Percentiles rank a stretch among this genome's conserved stretches.
Evolutionary conservation across 306 rosid genomes (phyloP).

Genomic region (Medicago ruthenica): DNA sequence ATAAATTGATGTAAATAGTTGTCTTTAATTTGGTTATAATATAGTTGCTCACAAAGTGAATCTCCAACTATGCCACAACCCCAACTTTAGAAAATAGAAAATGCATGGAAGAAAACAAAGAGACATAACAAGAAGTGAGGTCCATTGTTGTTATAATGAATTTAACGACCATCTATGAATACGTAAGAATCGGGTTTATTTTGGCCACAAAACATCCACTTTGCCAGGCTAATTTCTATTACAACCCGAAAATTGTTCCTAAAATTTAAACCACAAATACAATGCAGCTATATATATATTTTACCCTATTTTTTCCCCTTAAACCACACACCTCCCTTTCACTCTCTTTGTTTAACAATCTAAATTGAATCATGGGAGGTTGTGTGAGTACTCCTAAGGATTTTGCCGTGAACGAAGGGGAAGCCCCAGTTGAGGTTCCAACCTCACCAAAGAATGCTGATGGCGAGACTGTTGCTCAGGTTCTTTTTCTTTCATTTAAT

Average conservation of each 20-base stretch:
- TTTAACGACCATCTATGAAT: constrained; percentile 21
- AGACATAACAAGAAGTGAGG: not conserved
- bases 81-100: not conserved
- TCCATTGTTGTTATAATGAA: constrained; percentile 37
- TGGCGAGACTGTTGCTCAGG: constrained; percentile 45
- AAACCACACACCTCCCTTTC: constrained; percentile 41
- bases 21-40: not conserved
- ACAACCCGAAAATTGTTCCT: constrained; percentile 40
- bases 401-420: constrained; percentile 27
- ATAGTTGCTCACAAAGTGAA: not conserved
- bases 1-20: not conserved
- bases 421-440: constrained; percentile 52
- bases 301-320: not conserved
- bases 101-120: not conserved
- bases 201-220: not conserved
- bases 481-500: not conserved
- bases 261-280: constrained; percentile 24
- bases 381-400: constrained; percentile 82
- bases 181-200: constrained; percentile 29
- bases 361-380: constrained; percentile 70
- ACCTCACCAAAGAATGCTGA: constrained; percentile 43
- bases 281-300: constrained; percentile 34
- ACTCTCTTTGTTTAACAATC: not conserved
- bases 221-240: not conserved
- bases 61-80: not conserved